phyloP scores from a whole-genome alignment of 306 rosid species.

The Pterocarpus santalinus region DNA sequence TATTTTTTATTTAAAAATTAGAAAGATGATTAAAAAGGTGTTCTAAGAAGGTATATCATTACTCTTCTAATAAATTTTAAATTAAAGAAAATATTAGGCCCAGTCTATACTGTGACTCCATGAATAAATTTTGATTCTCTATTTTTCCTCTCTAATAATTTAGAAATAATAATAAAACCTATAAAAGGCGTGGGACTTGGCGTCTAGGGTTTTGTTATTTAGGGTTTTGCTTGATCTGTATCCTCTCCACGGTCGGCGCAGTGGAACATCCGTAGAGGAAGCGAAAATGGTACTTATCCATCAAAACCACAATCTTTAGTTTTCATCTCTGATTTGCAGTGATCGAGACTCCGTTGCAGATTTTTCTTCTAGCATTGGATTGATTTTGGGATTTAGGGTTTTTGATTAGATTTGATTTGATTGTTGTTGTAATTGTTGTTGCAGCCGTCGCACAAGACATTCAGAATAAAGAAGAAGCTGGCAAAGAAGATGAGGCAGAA shows the following conservation, averaged over 20 bases:
- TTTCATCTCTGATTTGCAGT: too few relatives aligned
- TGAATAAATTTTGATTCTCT: too few relatives aligned
- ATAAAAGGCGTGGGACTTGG: background rate
- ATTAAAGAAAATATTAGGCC: background rate
- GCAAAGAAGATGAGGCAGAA: slow-evolving; percentile 98
- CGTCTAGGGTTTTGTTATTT: background rate
- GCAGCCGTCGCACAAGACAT: slow-evolving; percentile 91
- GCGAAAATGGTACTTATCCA: slow-evolving; percentile 56
- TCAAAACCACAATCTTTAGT: background rate
- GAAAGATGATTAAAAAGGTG: too few relatives aligned
- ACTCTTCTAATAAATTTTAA: too few relatives aligned
- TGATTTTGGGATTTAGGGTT: too few relatives aligned
- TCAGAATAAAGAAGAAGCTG: slow-evolving; percentile 91
- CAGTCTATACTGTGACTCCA: background rate
- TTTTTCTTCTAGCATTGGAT: too few relatives aligned
- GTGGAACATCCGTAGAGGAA: slow-evolving; percentile 25
- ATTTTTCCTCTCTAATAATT: too few relatives aligned
- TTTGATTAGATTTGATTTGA: too few relatives aligned
- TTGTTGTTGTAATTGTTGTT: background rate
- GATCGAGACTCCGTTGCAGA: too few relatives aligned
- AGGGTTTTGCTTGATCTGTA: slow-evolving; percentile 36
- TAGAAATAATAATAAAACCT: background rate
- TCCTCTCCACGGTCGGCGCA: slow-evolving; percentile 12
- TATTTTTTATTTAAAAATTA: too few relatives aligned
- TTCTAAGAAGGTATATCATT: too few relatives aligned